Evolutionary conservation across 148 eudicot genomes (phyloP).

Genomic region (Rhododendron mucronatum): DNA sequence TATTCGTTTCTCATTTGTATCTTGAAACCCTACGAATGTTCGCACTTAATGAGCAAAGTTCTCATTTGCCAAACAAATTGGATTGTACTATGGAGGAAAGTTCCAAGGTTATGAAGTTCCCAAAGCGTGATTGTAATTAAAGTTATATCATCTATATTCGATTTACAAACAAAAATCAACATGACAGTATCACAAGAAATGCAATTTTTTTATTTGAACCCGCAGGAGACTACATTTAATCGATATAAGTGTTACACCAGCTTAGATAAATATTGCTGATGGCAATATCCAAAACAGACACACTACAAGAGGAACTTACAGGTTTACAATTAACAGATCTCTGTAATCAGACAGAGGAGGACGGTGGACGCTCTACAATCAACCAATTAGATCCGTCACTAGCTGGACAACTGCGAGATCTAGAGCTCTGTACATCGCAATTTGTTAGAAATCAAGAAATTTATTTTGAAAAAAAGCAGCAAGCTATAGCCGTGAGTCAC

Average conservation of each 20-base stretch:
- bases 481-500: conserved; percentile 31
- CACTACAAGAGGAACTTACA: conserved; percentile 14
- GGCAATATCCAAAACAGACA: neutral
- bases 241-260: neutral
- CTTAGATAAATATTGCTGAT: neutral
- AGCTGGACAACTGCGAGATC: conserved; percentile 5
- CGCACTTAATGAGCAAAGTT: neutral
- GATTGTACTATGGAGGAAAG: neutral
- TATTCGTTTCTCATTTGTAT: neutral
- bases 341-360: conserved; percentile 4
- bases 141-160: neutral
- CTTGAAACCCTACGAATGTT: neutral
- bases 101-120: neutral
- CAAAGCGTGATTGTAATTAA: neutral
- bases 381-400: conserved; percentile 11
- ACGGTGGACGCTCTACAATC: conserved; percentile 13
- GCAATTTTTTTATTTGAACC: neutral
- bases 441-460: conserved; percentile 16
- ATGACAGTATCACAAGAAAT: neutral
- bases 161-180: neutral
- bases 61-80: neutral
- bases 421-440: conserved; percentile 28
- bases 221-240: neutral
- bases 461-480: neutral
- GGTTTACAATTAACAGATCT: conserved; percentile 15